Base-by-base conservation (phyloP, 1,284 basidiomycete genomes). In the Boletellus deceptivus region DNA sequence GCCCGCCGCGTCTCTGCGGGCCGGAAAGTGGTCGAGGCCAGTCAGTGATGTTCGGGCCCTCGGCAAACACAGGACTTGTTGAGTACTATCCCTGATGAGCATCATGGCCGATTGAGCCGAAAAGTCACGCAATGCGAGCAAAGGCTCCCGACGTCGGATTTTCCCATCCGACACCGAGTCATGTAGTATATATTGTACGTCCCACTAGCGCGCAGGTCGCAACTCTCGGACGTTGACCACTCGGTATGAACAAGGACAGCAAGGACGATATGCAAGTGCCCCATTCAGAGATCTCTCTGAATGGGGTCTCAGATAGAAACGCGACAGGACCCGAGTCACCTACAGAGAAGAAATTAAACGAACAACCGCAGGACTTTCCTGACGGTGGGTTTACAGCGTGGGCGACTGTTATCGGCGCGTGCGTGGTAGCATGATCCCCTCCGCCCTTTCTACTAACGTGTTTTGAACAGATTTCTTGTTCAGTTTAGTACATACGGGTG, bases 401-500 rank as follows among this genome's bases (percentile, higher is more conserved):
- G 63, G 65, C 63, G 20, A 69, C 67, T 18, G 64, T 46, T 24
- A 42, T 63, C 13, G 63, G 67, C 46, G 67, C 62, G 63, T 65
- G 46, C 38, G 67, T 59, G 18, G 3, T 29, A 13, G 24, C 20
- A 6, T 8, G 18, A 20, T 27, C 8, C 10, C 11, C 6, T 20
- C 25, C 8, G 17, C 3, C 16, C 6, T 11, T 9, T 6, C 20
- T 50, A 24, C 20, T 50, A 24, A 39, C 22, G 31, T 29, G 3
- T 16, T 14, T 14, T n/a, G 24, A 9, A 44, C 27, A 64, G 62
- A 27, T 67, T 69, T 53, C 63, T 69, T n/a, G 49, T 65, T 22
- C 63, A 74, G 50, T 70, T 72, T 50, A 64, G 70, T 52, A 65
- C 65, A 2, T 73, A 67, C n/a, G 72, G 72, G 71, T 75, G 42